phyloP scores from a whole-genome alignment of 345 rosid genomes.

The Eucalyptus cloeziana region DNA sequence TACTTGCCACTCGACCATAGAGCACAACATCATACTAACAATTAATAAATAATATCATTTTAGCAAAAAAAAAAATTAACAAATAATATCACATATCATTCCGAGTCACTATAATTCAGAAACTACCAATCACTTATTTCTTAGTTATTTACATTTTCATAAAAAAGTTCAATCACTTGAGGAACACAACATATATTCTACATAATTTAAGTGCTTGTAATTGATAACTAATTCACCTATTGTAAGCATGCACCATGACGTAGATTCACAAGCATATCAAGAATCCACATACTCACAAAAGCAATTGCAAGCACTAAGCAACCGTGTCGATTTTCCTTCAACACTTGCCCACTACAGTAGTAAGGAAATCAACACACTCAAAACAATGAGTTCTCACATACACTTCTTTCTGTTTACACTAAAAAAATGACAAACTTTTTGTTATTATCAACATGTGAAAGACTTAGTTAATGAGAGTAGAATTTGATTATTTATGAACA shows the following conservation, averaged over 20 bases:
- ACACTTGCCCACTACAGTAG: background rate
- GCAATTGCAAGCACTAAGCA: background rate
- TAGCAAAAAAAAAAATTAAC: too few species aligned
- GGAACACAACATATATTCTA: background rate
- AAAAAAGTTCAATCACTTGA: background rate
- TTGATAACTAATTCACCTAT: background rate
- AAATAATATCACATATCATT: background rate
- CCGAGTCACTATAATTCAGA: background rate
- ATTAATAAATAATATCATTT: background rate
- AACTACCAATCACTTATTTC: background rate
- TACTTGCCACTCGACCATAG: background rate
- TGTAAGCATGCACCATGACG: background rate
- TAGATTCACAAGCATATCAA: background rate
- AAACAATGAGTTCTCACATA: background rate
- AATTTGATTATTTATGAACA: background rate
- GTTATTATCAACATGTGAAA: background rate
- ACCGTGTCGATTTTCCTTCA: background rate
- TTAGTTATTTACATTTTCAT: background rate
- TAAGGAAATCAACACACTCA: background rate
- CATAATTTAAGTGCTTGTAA: background rate
- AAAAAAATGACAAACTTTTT: background rate
- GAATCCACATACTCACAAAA: background rate
- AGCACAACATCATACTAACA: background rate
- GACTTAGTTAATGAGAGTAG: rapidly evolving
- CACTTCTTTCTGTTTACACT: background rate